Evolutionary conservation across 495 filamentous ascomycete species (phyloP), one percentile per base, ranked within the genome.

Genomic region (Xylaria grammica): DNA sequence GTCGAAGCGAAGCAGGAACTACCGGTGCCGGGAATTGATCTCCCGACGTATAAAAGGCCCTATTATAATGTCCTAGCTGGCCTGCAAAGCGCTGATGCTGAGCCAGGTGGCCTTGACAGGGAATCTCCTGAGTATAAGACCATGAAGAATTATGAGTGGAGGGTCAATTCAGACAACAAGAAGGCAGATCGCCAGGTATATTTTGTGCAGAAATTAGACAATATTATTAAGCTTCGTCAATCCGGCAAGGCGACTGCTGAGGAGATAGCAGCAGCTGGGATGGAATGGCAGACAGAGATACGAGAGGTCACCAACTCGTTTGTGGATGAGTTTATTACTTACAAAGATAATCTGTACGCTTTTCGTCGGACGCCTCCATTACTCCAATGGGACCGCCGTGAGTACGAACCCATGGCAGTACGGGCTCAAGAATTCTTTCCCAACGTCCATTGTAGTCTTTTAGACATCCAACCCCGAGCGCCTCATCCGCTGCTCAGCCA

Each of bases 311-410:
- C 70, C 15, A 48, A 55, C 8, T 60, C 62, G 19, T 30, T 64
- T 10, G 53, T 65, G 29, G 63, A 62, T 45, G 55, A 78, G 44
- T 73, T 69, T 54, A 15, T 71, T 3, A 71, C 75, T 15, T 65
- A 71, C 44, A 78, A 75, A 48, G 84, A 87, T 67, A 85, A 85
- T 60, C 68, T 78, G 34, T 72, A 81, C 52, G 59, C 76, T 19
- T 77, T 80, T 19, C 64, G 65, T 9, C 78, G 79, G 50, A 63
- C 75, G 9, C 79, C 85, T 4, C 82, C 82, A 0, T 40, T 82
- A 5, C 75, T 92, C 1, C 61, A 76, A 53, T 92, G 86, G 86
- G 89, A 93, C 69, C 84, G 82, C 4, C 87, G 90, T 27, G 76
- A 74, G 8, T 86, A 82, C 48, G 85, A 90, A 22, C 83, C 86